A percentile compares a stretch with the other conserved stretches of the same genome.
phyloP scores from a whole-genome alignment of 495 filamentous ascomycete species.

The Geoglossum glabrum region DNA sequence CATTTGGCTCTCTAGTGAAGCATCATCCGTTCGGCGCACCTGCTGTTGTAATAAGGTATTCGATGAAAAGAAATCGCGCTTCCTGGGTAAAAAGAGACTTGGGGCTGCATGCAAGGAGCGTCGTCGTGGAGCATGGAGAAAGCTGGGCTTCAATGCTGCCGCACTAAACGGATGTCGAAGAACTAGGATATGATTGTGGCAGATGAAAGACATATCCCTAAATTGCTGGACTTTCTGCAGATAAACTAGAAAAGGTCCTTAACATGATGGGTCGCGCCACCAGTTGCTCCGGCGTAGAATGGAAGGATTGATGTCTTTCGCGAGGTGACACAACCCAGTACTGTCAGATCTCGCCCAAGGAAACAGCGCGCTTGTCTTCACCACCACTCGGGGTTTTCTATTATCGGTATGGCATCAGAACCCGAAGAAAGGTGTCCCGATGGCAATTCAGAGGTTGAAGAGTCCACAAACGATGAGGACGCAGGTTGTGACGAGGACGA shows the following conservation, averaged over 20 bases:
- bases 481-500: conserved; percentile 9
- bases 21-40: background rate
- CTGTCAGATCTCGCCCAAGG: background rate
- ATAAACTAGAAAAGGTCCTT: background rate
- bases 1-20: background rate
- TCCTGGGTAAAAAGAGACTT: background rate
- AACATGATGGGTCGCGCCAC: background rate
- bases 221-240: background rate
- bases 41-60: conserved; percentile 1
- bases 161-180: background rate
- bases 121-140: background rate
- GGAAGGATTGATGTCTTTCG: too few relatives aligned
- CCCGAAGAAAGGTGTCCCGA: background rate
- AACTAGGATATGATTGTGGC: background rate
- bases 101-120: background rate
- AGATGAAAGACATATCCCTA: background rate
- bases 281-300: background rate
- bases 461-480: conserved; percentile 24
- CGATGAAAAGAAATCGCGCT: conserved; percentile 4
- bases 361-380: background rate
- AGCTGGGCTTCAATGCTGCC: background rate
- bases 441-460: conserved; percentile 11
- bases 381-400: background rate
- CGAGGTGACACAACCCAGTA: background rate
- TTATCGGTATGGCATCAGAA: conserved; percentile 1